Percentiles rank a stretch among this genome's conserved stretches.
Evolutionary conservation across 768 basidiomycete species (phyloP).

Genomic region (Lyophyllum atratum): DNA sequence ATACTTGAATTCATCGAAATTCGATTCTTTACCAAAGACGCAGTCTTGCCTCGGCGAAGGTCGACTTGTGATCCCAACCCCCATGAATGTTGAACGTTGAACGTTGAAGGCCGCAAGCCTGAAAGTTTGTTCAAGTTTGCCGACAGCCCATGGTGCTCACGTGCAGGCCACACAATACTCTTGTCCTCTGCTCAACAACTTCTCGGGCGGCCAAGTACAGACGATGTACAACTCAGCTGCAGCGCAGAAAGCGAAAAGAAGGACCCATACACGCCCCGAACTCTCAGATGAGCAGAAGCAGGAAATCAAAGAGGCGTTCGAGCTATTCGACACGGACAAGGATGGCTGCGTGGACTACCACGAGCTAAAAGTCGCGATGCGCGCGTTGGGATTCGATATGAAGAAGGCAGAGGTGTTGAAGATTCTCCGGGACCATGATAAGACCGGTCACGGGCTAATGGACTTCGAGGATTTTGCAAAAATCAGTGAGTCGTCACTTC

Average conservation of each 20-base stretch:
- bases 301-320: constrained; percentile 98
- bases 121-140: constrained; percentile 5
- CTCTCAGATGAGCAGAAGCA: constrained; percentile 89
- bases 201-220: not conserved
- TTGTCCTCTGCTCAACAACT: constrained; percentile 7
- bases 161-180: constrained; percentile 5
- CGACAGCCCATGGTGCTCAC: not conserved
- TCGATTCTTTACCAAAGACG: too few relatives aligned
- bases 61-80: too few relatives aligned
- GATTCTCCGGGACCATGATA: constrained; percentile 88
- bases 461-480: constrained; percentile 92
- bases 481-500: constrained; percentile 68
- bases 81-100: too few relatives aligned
- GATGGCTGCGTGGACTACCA: constrained; percentile 97
- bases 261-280: constrained; percentile 77
- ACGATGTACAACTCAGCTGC: constrained; percentile 66
- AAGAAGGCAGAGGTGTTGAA: constrained; percentile 99
- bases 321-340: constrained; percentile 99
- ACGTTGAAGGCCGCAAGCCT: not conserved
- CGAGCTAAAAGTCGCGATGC: constrained; percentile 98
- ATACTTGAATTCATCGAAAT: too few relatives aligned
- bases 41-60: too few relatives aligned
- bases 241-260: constrained; percentile 72
- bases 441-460: constrained; percentile 81
- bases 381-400: constrained; percentile 95